These are phyloP conservation scores for Talaromyces pinophilus DNA, from an alignment of 2,329 filamentous ascomycete genomes.

Conservation along the genomic window DNA sequence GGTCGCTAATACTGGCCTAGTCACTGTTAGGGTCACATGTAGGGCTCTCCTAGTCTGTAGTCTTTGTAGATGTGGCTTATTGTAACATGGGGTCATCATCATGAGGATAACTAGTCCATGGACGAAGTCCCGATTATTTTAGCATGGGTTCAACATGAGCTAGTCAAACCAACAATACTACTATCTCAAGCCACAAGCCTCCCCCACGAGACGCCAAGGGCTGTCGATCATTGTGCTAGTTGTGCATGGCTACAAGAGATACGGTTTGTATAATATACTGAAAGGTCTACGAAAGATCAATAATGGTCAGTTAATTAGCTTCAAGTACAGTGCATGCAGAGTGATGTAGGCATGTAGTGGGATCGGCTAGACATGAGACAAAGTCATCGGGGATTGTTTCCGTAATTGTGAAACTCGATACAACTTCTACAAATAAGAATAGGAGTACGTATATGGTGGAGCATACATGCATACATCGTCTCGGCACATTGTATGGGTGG, in stretches of 20 bases:
- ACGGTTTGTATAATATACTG: background rate
- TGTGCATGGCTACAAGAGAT: background rate
- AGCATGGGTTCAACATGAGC: background rate
- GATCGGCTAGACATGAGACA: slow-evolving; percentile 9
- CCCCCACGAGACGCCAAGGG: slow-evolving; percentile 6
- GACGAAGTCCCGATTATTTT: background rate
- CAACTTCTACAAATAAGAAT: background rate
- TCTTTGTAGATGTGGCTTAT: slow-evolving; percentile 1
- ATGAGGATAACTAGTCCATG: background rate
- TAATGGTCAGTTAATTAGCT: background rate
- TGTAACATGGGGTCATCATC: slow-evolving; percentile 15
- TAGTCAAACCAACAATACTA: slow-evolving; percentile 2
- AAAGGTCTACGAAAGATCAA: background rate
- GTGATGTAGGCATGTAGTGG: background rate
- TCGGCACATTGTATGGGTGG: background rate
- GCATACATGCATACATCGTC: background rate
- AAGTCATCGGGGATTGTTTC: background rate
- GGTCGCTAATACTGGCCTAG: background rate
- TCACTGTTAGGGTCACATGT: slow-evolving; percentile 14
- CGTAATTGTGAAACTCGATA: background rate
- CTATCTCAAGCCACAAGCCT: slow-evolving; percentile 13
- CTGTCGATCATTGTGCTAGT: slow-evolving; percentile 15
- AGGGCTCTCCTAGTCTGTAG: background rate
- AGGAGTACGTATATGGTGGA: background rate
- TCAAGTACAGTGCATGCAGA: background rate